phyloP scores from a whole-genome alignment of 768 basidiomycete genomes.

The Trametes villosa region DNA sequence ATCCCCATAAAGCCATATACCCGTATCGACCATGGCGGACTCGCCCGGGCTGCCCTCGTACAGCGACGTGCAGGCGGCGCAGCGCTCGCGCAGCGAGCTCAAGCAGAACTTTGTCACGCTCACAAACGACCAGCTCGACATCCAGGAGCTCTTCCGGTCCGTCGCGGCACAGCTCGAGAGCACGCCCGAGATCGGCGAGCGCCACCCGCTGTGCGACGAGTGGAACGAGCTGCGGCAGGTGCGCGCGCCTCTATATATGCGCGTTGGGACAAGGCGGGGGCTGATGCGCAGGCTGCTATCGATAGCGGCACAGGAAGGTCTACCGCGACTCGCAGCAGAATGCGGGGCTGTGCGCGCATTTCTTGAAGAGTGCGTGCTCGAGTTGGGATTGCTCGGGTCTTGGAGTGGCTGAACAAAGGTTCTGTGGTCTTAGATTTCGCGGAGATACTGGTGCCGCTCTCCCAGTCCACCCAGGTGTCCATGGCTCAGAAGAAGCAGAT shows the following conservation, averaged over 20 bases:
- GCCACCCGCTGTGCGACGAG: constrained; percentile 26
- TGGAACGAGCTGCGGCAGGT: constrained; percentile 34
- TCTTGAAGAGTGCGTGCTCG: constrained; percentile 30
- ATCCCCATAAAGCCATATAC: not conserved
- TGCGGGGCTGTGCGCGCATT: constrained; percentile 30
- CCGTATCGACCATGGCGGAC: not conserved
- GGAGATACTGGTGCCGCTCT: constrained; percentile 31
- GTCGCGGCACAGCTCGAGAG: constrained; percentile 32
- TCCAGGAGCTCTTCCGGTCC: constrained; percentile 32
- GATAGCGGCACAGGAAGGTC: constrained; percentile 30
- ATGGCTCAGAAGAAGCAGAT: constrained; percentile 31
- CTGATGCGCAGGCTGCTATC: no score
- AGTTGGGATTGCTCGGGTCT: not conserved
- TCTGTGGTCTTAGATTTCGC: constrained; percentile 26
- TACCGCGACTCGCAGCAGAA: constrained; percentile 35
- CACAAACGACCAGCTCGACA: constrained; percentile 32
- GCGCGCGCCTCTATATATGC: not conserved
- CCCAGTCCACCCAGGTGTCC: constrained; percentile 22
- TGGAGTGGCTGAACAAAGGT: not conserved
- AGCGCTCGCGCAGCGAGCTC: constrained; percentile 23
- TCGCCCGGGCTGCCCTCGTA: constrained; percentile 15
- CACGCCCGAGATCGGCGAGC: constrained; percentile 32
- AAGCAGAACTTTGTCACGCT: constrained; percentile 31
- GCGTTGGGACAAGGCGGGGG: not conserved
- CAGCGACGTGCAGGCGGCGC: constrained; percentile 19